phyloP scores from a whole-genome alignment of 768 basidiomycete genomes.

The Flagelloscypha sp. region DNA sequence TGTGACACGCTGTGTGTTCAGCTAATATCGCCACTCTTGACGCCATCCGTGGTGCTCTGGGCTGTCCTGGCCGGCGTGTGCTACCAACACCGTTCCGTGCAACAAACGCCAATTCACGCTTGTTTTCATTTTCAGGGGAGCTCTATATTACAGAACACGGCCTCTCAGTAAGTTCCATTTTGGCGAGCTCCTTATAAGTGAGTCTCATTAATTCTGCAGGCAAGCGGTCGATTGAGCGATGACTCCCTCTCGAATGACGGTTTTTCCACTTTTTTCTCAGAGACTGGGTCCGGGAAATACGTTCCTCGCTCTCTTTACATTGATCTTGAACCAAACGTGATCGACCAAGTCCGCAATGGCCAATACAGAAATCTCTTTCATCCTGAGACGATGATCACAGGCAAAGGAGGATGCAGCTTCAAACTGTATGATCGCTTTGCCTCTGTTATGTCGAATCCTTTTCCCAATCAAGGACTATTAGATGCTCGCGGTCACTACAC shows the following conservation, averaged over 20 bases:
- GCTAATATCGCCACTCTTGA: too few species aligned
- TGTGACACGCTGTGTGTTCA: constrained; percentile 13
- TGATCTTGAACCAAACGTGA: constrained; percentile 94
- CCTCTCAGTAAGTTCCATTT: constrained; percentile 64
- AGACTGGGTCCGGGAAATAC: constrained; percentile 93
- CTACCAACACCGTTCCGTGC: too few species aligned
- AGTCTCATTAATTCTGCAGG: constrained; percentile 40
- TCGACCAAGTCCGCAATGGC: constrained; percentile 94
- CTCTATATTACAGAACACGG: constrained; percentile 99
- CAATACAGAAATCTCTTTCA: constrained; percentile 97
- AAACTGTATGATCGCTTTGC: constrained; percentile 61
- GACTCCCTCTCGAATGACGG: constrained; percentile 77
- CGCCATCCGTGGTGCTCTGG: too few species aligned
- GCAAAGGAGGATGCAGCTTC: constrained; percentile 99
- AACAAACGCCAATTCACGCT: constrained; percentile 28
- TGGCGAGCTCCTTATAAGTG: constrained; percentile 6
- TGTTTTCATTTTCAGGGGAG: constrained; percentile 61
- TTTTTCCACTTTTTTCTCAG: constrained; percentile 99
- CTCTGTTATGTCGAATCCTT: constrained; percentile 4
- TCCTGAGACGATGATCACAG: constrained; percentile 95
- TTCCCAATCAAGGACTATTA: constrained; percentile 22
- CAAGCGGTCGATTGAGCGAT: constrained; percentile 86
- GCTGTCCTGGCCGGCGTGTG: too few species aligned
- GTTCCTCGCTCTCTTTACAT: constrained; percentile 97
- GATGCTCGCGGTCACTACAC: constrained; percentile 99